Base-by-base conservation (phyloP, 2,329 filamentous ascomycete genomes). In the Bipolaris bicolor region DNA sequence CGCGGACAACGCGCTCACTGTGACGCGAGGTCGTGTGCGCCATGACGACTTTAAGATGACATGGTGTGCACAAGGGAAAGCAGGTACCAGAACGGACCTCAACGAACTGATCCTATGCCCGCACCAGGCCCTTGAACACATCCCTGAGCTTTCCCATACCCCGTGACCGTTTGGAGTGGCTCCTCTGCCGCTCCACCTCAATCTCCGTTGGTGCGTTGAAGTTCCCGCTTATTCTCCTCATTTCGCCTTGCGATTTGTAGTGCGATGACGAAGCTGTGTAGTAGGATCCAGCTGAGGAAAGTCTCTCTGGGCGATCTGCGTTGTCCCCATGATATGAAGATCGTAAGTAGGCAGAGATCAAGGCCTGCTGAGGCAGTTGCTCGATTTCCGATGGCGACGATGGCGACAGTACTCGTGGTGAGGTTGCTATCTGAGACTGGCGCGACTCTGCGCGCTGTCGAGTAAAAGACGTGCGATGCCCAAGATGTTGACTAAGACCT, bases 161-260 rank as follows among this genome's bases (percentile, higher is more conserved):
- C 31, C 57, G 62, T 36, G 49, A 47, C 31, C 57, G 53, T 31
- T 52, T 63, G 7, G 43, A 52, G n/a, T 61, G 41, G 37, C 60
- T 53, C 3, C 56, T 66, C 13, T 65, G 54, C 45, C 62, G 57
- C 53, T 66, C 59, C 1, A 72, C 50, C 43, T 71, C 68, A 7
- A 68, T 54, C 11, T 64, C 26, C 13, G 69, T 72, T n/a, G 69
- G 69, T 9, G 67, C 62, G 36, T 72, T 71, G 55, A 72, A 72
- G 10, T 65, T 66, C 13, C 64, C 68, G 49, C 67, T 69, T 46
- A 71, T 47, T 41, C 63, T 52, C 24, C 51, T 56, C 7, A 67
- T 49, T 41, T 67, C 63, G 40, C 50, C 37, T n/a, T 46, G 61
- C 24, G 49, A 47, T 5, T 41, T 40, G 22, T 58, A 51, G 20